Conservation (phyloP, 371 early-diverging fungal genomes). For the Apophysomyces sp. region DNA sequence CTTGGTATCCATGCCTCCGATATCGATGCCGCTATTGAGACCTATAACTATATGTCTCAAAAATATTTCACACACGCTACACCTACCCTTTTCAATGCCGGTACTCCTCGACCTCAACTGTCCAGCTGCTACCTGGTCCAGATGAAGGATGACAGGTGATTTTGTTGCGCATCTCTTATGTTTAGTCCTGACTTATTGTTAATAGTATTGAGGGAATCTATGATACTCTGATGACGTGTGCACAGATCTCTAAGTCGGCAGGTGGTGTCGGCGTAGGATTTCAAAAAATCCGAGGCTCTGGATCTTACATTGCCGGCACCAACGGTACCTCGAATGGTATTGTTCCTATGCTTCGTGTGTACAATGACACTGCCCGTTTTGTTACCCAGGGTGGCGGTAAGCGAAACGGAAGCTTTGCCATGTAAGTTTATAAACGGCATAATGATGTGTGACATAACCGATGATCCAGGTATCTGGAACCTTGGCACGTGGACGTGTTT, state of each 20-base stretch:
- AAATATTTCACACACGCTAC: constrained; percentile 98
- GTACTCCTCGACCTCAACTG: constrained; percentile 95
- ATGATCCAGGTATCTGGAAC: constrained; percentile 85
- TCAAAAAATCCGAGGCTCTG: constrained; percentile 94
- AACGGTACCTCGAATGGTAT: constrained; percentile 98
- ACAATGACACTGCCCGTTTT: constrained; percentile 98
- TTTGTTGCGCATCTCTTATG: background rate
- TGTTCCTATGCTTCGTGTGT: constrained; percentile 98
- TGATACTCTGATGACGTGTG: constrained; percentile 96
- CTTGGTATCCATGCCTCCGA: constrained; percentile 98
- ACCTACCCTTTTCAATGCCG: constrained; percentile 99
- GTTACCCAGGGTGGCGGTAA: constrained; percentile 99
- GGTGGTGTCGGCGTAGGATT: constrained; percentile 99
- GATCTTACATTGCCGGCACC: constrained; percentile 97
- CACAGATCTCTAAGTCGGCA: constrained; percentile 97
- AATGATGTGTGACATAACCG: background rate
- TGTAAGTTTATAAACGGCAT: constrained; percentile 42
- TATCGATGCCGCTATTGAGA: constrained; percentile 92
- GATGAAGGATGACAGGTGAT: constrained; percentile 84
- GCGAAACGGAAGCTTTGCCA: constrained; percentile 98
- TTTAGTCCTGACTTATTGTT: background rate
- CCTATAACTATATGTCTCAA: constrained; percentile 95
- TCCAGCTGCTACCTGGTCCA: constrained; percentile 97
- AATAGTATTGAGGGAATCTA: constrained; percentile 97
- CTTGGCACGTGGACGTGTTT: constrained; percentile 99